phyloP scores from a whole-genome alignment of 2,329 filamentous ascomycete genomes.

The Fusarium albosuccineum region DNA sequence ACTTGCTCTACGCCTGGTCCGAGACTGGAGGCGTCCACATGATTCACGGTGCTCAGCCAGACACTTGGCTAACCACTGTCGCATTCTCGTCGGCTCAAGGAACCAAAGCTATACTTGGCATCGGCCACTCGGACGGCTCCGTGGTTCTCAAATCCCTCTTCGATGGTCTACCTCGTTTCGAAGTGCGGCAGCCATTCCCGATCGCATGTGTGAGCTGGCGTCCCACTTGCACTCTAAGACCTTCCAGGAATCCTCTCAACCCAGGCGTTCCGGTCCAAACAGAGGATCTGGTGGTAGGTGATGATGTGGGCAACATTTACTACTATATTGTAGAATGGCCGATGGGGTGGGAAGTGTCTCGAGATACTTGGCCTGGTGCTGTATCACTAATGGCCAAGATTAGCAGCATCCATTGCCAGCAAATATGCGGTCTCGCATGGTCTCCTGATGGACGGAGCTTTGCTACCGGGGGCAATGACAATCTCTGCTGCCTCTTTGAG shows the following conservation, averaged over 20 bases:
- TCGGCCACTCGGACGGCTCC: constrained; percentile 82
- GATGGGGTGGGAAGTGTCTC: constrained; percentile 70
- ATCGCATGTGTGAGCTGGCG: constrained; percentile 88
- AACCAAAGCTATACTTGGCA: constrained; percentile 83
- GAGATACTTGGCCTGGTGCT: constrained; percentile 79
- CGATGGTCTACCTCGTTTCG: constrained; percentile 78
- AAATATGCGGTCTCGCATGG: constrained; percentile 95
- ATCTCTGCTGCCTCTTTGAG: constrained; percentile 86
- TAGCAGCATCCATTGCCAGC: constrained; percentile 79
- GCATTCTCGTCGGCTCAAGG: constrained; percentile 88
- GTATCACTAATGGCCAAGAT: constrained; percentile 84
- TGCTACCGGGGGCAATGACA: constrained; percentile 93
- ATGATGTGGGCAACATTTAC: constrained; percentile 85
- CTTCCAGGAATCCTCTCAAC: constrained; percentile 63
- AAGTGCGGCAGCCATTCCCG: constrained; percentile 77
- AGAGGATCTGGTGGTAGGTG: constrained; percentile 89
- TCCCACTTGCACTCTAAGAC: constrained; percentile 68
- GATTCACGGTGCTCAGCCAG: constrained; percentile 52
- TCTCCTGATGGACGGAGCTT: constrained; percentile 81
- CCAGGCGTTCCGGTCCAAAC: constrained; percentile 69
- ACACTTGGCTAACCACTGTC: constrained; percentile 80
- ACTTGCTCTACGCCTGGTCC: constrained; percentile 89
- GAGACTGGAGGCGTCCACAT: constrained; percentile 75
- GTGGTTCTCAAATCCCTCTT: constrained; percentile 83
- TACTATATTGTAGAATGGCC: constrained; percentile 94